Evolutionary conservation across 2,329 filamentous ascomycete genomes (phyloP).

Genomic region (Colletotrichum filicis): DNA sequence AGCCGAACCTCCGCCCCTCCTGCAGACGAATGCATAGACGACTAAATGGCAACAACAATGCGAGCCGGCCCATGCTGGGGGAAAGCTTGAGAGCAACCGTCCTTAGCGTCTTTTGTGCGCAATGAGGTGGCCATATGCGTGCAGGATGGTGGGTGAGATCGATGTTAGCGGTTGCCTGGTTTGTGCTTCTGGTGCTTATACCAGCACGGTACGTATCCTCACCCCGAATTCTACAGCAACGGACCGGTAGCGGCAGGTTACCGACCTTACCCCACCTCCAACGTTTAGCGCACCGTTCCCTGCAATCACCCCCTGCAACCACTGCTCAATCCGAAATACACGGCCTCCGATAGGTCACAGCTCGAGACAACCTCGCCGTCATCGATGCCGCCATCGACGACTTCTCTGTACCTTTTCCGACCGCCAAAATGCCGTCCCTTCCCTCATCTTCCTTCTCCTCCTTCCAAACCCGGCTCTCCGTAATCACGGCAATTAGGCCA

Average conservation of each 20-base stretch:
- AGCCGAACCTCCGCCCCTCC: constrained; percentile 9
- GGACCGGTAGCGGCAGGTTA: background rate
- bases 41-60: background rate
- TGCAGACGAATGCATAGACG: constrained; percentile 1
- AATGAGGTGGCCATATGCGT: background rate
- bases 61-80: background rate
- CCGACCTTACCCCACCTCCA: background rate
- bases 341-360: constrained; percentile 27
- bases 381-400: constrained; percentile 32
- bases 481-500: background rate
- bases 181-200: too few relatives aligned
- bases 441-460: background rate
- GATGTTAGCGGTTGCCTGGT: background rate
- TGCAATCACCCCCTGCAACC: constrained; percentile 1
- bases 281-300: constrained; percentile 15
- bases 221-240: background rate
- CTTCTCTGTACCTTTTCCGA: background rate
- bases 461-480: background rate
- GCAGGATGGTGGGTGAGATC: background rate
- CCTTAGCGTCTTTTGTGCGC: background rate
- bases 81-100: constrained; percentile 1
- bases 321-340: constrained; percentile 26
- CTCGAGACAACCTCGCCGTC: constrained; percentile 32
- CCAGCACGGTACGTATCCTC: background rate
- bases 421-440: constrained; percentile 4